Base-by-base conservation (phyloP, 225 moss, liverwort and hornwort species). In the Marchantia polymorpha region DNA sequence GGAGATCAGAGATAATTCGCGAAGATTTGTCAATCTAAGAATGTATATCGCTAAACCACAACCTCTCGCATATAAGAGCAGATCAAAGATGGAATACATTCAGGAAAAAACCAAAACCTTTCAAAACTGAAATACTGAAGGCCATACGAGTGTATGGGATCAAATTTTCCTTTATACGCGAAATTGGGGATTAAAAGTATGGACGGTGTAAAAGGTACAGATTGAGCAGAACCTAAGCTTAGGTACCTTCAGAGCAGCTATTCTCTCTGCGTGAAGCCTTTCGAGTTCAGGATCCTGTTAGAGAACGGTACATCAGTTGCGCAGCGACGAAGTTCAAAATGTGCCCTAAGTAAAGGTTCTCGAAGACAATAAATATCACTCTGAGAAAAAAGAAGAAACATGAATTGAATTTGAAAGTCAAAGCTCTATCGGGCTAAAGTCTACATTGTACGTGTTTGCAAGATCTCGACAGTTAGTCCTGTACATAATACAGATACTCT, bases 271-370 rank as follows among this genome's bases (percentile, higher is more conserved):
- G 80, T 94, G 94, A 78, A 97, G 86, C 85, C 86, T 92, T 81
- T 94, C 93, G 66, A 97, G 89, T 80, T 94, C 97, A 79, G 97
- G 97, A 76, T 97, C 94, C 97, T 94, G 87, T 39, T 2, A 61
- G 78, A 60, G 48, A 26, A 31, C 7, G 27, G 52, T 14, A 81
- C 14, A 78, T 55, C 39, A 54, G 14, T 26, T 50, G 26, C 19
- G 51, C 20, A 17, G 52, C 63, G 26, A 51, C 56, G 17, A 80
- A n/a, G n/a, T 49, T 39, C 39, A 7, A 48, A 71, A 49, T 10
- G 69, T 51, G 14, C 22, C 31, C n/a, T 49, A 23, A 39, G 23
- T 50, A 50, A 50, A 39, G n/a, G 51, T 26, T 0, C 19, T 47
- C n/a, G 39, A n/a, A 50, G 10, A 7, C 4, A 9, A 15, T 15